Conservation (phyloP, 1,284 basidiomycete genomes). For the Singerocomus inundabilis region DNA sequence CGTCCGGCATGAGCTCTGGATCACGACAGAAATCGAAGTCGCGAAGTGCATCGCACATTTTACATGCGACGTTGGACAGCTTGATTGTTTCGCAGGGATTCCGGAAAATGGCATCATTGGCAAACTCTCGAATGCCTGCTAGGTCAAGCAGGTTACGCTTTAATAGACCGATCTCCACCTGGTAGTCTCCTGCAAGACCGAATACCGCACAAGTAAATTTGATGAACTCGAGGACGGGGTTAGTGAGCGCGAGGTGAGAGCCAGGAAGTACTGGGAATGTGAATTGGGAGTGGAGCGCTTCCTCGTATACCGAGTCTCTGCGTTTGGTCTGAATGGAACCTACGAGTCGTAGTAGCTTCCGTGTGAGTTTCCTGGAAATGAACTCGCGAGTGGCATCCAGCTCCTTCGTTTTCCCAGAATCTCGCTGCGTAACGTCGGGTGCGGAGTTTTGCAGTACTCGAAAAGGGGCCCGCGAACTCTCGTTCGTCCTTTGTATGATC, state of each 20-base stretch:
- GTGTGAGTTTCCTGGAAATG: constrained; percentile 79
- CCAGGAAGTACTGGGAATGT: constrained; percentile 89
- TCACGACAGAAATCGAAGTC: constrained; percentile 98
- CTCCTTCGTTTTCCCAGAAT: constrained; percentile 71
- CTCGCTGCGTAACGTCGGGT: constrained; percentile 64
- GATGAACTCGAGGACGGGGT: constrained; percentile 87
- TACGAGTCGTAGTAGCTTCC: constrained; percentile 76
- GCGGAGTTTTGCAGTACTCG: constrained; percentile 69
- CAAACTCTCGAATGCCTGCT: constrained; percentile 86
- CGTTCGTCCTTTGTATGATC: constrained; percentile 67
- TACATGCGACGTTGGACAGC: constrained; percentile 86
- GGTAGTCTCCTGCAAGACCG: constrained; percentile 72
- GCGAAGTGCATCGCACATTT: constrained; percentile 83
- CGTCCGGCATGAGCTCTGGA: constrained; percentile 72
- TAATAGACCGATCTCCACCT: constrained; percentile 85
- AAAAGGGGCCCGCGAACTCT: constrained; percentile 67
- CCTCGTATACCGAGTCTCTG: constrained; percentile 58
- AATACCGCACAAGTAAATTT: constrained; percentile 88
- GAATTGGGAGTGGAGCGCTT: constrained; percentile 60
- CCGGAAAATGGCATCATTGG: constrained; percentile 77
- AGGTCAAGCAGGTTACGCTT: constrained; percentile 90
- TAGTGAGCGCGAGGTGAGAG: constrained; percentile 71
- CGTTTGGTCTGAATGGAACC: constrained; percentile 67
- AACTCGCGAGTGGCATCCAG: constrained; percentile 68
- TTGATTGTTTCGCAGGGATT: constrained; percentile 94